Base-by-base conservation (phyloP, 345 rosid genomes). In the Barbarea vulgaris region DNA sequence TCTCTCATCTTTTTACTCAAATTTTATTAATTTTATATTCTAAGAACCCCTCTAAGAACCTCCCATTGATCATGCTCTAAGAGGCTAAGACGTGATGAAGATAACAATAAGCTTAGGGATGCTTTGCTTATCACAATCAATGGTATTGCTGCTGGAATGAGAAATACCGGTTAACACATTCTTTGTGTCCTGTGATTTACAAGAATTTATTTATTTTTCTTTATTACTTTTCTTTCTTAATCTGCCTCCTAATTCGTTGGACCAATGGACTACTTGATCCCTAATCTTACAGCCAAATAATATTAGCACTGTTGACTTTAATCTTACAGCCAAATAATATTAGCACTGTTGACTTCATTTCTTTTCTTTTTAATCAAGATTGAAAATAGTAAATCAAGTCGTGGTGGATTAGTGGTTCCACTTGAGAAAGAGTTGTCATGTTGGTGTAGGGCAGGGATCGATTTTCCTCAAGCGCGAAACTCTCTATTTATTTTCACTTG, bases 121-220 rank as follows among this genome's bases (percentile, higher is more conserved):
- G 96, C 97, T 17, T 82, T 92, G 82, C 94, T 89, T n/a, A 90
- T 95, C 77, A 92, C 98, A 37, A 89, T 90, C 37, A 92, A 92
- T 51, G 97, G 98, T 39, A 95, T 95, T 24, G 99, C 98, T 57
- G 98, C 99, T 21, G 98, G 98, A 18, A 95, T 90, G 97, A 88
- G 97, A 83, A 92, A 89, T 72, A 90, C 98, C 0, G 93, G 97
- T 79, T 87, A 73, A 77, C 6, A 71, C 15, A 41, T 33, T 22
- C 7, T 47, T 18, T 56, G 21, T 15, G 11, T 55, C 0, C 0
- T 31, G 22, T 28, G 46, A 53, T 6, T 28, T 28, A 52, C 54
- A 51, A 62, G 21, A 39, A 13, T 3, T 12, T 27, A 22, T 21
- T 41, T 19, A 14, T 41, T 41, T 1, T 3, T 13, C 10, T 24